Evolutionary conservation across 2,329 filamentous ascomycete genomes (phyloP), one percentile per base, ranked within the genome.

Genomic region (Sporothrix euskadiensis): DNA sequence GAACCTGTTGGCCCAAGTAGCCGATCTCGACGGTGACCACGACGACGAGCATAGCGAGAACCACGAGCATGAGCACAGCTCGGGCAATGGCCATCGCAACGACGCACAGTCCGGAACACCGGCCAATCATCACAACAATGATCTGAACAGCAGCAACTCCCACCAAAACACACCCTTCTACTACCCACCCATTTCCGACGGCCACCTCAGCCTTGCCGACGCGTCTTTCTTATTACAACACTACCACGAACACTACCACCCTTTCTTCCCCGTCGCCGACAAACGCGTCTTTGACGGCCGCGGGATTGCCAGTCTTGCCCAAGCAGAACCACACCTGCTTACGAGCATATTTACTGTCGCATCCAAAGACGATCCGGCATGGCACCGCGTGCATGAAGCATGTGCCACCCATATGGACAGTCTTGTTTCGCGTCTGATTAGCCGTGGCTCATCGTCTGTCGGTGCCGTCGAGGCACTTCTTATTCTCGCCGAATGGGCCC

Each of bases 401-500:
- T 92, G 90, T 78, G 89, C 90, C 26, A 87, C 88, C 73, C 88
- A 92, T 76, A 93, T 92, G 89, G 90, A 92, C 76, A 85, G 85
- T 41, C 83, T 92, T 19, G 88, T 93, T 8, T 91, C 90, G 0
- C 86, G 87, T 47, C 85, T 93, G 22, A 87, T 91, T 26, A 89
- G 90, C 66, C 90, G 90, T 3, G 87, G 88, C 4, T 88, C 91
- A 69, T 89, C 88, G 32, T 89, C 88, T 41, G 89, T 93, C 0
- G 91, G 92, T 75, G 89, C 91, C 1, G 90, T 93, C 0, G 91
- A 93, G 78, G 90, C 90, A 1, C 81, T 93, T 1, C 82, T 93
- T 0, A 83, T 93, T 1, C 85, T 93, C 1, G 91, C 91, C 0
- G 91, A 93, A 78, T 93, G 91, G 91, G 90, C 90, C 7, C 90